Evolutionary conservation across 768 basidiomycete genomes (phyloP).

Genomic region (Mycena maculata): DNA sequence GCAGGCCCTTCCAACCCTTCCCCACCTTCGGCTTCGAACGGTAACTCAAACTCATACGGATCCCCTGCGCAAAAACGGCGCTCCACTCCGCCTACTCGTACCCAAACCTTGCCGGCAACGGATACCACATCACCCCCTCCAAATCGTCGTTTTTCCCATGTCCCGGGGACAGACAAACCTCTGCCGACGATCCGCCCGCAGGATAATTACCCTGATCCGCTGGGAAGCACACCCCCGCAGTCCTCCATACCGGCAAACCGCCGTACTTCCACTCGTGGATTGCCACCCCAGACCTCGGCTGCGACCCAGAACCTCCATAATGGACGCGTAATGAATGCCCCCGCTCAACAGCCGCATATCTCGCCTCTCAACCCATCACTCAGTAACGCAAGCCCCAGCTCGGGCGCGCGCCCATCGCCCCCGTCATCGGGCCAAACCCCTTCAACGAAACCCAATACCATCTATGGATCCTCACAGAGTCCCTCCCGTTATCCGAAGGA

Average conservation of each 20-base stretch:
- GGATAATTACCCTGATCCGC: slow-evolving; percentile 29
- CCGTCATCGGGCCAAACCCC: slow-evolving; percentile 20
- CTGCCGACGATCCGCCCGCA: slow-evolving; percentile 24
- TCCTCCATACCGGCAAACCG: slow-evolving; percentile 32
- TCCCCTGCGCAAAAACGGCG: slow-evolving; percentile 17
- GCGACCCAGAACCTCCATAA: slow-evolving; percentile 28
- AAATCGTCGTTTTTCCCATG: slow-evolving; percentile 30
- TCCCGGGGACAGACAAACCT: slow-evolving; percentile 32
- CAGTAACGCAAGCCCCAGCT: slow-evolving; percentile 12
- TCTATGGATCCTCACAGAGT: slow-evolving; percentile 8
- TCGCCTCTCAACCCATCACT: neutral
- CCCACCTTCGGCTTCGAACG: slow-evolving; percentile 28
- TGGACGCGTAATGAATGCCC: slow-evolving; percentile 21
- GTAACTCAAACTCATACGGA: slow-evolving; percentile 5
- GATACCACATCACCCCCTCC: neutral
- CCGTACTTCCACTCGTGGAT: slow-evolving; percentile 27
- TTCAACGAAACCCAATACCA: slow-evolving; percentile 6
- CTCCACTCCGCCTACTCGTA: slow-evolving; percentile 14
- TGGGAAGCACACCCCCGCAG: slow-evolving; percentile 30
- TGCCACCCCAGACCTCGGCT: slow-evolving; percentile 16
- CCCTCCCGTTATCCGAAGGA: slow-evolving; percentile 28
- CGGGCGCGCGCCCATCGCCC: slow-evolving; percentile 11
- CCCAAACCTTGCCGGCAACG: slow-evolving; percentile 20
- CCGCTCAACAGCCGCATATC: slow-evolving; percentile 28
- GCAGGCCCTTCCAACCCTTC: slow-evolving; percentile 11